Conservation (phyloP, 192 early-diverging fungal genomes). For the Glomus cerebriforme region DNA sequence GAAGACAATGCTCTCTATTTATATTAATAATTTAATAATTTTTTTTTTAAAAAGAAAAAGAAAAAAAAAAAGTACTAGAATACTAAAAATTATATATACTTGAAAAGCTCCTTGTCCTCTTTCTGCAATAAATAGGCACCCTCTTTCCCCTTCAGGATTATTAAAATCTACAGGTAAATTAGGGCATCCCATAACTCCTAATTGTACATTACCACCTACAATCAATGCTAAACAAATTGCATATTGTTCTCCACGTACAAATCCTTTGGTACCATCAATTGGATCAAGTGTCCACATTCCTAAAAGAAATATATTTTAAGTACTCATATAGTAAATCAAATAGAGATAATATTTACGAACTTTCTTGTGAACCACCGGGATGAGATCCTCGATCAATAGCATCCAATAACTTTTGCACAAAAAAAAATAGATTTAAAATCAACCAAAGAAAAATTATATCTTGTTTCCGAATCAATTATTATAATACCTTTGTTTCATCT, state of each 20-base stretch:
- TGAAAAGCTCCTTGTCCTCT: constrained; percentile 89
- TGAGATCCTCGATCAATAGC: constrained; percentile 88
- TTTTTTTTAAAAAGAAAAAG: not conserved
- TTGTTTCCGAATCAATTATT: not conserved
- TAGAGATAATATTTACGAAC: not conserved
- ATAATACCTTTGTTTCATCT: constrained; percentile 67
- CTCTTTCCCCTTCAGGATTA: constrained; percentile 66
- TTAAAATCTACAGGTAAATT: constrained; percentile 68
- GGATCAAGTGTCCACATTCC: constrained; percentile 87
- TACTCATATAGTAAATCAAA: not conserved
- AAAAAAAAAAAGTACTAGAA: not conserved
- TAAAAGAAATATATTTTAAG: not conserved
- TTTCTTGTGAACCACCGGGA: constrained; percentile 26
- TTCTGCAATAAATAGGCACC: constrained; percentile 85
- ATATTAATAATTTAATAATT: not conserved
- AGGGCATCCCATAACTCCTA: constrained; percentile 90
- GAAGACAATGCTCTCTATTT: constrained; percentile 60
- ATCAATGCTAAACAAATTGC: constrained; percentile 94
- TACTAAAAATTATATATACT: constrained; percentile 43
- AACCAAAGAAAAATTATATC: not conserved
- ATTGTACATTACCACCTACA: constrained; percentile 81
- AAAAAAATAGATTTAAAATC: not conserved
- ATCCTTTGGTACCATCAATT: constrained; percentile 98
- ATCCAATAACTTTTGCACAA: constrained; percentile 61
- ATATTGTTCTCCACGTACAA: constrained; percentile 95